Conservation (phyloP, 78 protist genomes). For the Dictyostelium intermedium region DNA sequence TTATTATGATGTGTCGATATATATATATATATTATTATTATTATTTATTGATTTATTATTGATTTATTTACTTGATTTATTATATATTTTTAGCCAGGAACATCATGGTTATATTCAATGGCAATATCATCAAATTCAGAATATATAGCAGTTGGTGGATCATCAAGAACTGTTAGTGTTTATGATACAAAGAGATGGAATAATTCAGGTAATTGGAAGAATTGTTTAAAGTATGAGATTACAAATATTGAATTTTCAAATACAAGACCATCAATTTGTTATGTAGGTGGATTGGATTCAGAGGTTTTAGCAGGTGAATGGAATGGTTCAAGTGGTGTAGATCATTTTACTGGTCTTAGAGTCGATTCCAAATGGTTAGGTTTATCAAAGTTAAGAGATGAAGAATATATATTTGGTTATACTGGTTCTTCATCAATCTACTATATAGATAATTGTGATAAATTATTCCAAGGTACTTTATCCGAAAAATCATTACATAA, state of each 20-base stretch:
- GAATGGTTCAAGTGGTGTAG: slow-evolving; percentile 48
- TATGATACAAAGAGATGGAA: slow-evolving; percentile 54
- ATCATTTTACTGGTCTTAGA: slow-evolving; percentile 65
- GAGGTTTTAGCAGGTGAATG: slow-evolving; percentile 74
- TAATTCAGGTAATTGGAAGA: slow-evolving; percentile 45
- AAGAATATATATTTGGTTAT: slow-evolving; percentile 62
- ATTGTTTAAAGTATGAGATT: slow-evolving; percentile 70
- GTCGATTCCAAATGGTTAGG: slow-evolving; percentile 76
- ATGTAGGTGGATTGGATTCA: slow-evolving; percentile 72
- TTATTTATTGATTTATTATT: background rate
- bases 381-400: slow-evolving; percentile 29
- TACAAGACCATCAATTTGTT: background rate
- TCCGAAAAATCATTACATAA: background rate
- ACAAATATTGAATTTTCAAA: slow-evolving; percentile 33
- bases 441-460: slow-evolving; percentile 40
- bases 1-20: background rate
- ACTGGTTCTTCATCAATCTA: slow-evolving; percentile 33
- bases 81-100: background rate
- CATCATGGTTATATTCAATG: slow-evolving; percentile 21
- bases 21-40: background rate
- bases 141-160: slow-evolving; percentile 68
- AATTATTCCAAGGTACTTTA: slow-evolving; percentile 5
- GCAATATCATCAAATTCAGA: background rate
- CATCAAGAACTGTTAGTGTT: slow-evolving; percentile 33
- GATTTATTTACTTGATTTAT: background rate